These are phyloP conservation scores for Pyrenula massariospora DNA, from an alignment of 495 filamentous ascomycete species.

Conservation along the genomic window DNA sequence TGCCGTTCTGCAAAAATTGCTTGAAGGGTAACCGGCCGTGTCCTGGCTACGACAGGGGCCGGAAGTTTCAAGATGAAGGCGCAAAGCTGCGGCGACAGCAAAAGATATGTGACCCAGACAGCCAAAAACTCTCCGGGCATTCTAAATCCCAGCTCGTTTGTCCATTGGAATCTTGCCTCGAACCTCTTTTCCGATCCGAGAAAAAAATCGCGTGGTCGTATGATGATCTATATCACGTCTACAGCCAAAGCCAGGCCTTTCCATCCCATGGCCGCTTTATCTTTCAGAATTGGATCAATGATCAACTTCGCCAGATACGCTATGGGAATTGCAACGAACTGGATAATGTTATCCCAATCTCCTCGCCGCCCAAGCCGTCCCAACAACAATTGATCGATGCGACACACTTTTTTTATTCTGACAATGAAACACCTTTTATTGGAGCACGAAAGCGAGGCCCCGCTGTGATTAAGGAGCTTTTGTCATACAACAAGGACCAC, in stretches of 20 bases:
- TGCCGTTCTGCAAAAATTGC: constrained; percentile 21
- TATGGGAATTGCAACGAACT: not conserved
- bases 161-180: not conserved
- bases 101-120: not conserved
- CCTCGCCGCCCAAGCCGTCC: not conserved
- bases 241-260: not conserved
- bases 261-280: not conserved
- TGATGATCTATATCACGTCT: not conserved
- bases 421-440: not conserved
- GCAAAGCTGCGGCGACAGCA: constrained; percentile 14
- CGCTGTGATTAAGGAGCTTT: not conserved
- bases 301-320: not conserved
- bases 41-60: constrained; percentile 9
- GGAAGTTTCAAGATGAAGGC: constrained; percentile 15
- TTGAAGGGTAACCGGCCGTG: constrained; percentile 14
- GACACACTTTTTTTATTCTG: not conserved
- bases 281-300: not conserved
- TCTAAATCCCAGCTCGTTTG: not conserved
- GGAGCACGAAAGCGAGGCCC: not conserved
- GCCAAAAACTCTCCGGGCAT: not conserved
- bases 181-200: not conserved
- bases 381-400: not conserved
- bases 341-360: not conserved
- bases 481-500: not conserved
- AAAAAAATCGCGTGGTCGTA: not conserved